Evolutionary conservation across 176 grass and related monocot genomes (phyloP), one percentile per base, ranked within the genome.

Genomic region (Oryza australiensis): DNA sequence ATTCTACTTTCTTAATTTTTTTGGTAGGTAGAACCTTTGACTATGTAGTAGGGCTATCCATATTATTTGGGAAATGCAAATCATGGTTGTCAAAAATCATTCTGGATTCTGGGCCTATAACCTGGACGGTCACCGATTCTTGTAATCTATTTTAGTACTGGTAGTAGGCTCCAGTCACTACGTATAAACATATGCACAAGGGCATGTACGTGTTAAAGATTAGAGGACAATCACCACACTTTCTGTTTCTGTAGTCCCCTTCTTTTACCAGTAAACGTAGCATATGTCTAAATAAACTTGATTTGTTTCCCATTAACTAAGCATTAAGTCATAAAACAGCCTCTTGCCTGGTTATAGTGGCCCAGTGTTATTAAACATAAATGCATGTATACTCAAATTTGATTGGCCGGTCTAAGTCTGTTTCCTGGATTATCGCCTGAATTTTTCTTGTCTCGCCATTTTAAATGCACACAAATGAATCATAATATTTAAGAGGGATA

Each of bases 31-130:
- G 53, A 62, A 71, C 53, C 67, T 41, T 80, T 32, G 53, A 45
- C 11, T 72, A 63, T 35, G 18, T 7, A n/a, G 6, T 22, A 63
- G 51, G 18, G 9, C 18, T 28, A 73, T 24, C 26, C 64, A 33
- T 51, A 30, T 51, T 80, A 11, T 63, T 45, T 13, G 18, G 40
- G 4, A 43, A 82, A 82, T 63, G 37, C 41, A 37, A 70, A 70
- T 29, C 66, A 70, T 60, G 48, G 66, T 71, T 71, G 66, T 28
- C 26, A 81, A 41, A 41, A 29, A 5, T 18, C 48, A 59, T 22
- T 70, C 14, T 81, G 66, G 78, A 80, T 62, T 62, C 34, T 62
- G 27, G 48, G 16, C 68, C 34, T 72, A 26, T 40, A 71, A 41
- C 34, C 18, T 81, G 49, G 27, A 77, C 2, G 20, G 13, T 26